These are phyloP conservation scores for Eleusine coracana DNA, from an alignment of 176 grass and related monocot genomes.

Conservation along the genomic window DNA sequence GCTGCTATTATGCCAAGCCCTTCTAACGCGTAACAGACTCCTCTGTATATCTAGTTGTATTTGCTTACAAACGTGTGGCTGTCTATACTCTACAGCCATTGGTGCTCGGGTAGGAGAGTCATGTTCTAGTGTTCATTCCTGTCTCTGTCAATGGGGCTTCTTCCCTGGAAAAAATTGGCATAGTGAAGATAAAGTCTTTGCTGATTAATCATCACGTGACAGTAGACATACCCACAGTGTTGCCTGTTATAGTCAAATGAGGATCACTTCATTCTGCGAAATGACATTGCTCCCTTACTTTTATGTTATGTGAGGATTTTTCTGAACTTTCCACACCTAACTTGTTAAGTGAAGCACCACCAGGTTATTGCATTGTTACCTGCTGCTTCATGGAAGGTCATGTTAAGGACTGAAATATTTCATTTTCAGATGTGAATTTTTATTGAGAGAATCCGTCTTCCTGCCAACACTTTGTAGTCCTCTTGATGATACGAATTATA, in stretches of 20 bases:
- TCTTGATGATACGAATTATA: neutral
- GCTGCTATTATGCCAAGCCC: constrained; percentile 21
- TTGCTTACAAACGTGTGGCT: constrained; percentile 34
- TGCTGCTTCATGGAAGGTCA: neutral
- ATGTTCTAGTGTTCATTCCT: constrained; percentile 21
- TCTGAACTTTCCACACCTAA: neutral
- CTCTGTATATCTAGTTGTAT: constrained; percentile 35
- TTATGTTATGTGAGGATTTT: neutral
- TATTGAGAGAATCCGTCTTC: neutral
- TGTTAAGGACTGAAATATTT: neutral
- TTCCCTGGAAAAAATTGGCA: neutral
- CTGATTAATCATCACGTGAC: constrained; percentile 11
- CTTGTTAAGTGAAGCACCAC: neutral
- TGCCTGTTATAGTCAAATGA: constrained; percentile 28
- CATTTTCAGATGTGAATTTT: neutral
- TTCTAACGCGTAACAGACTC: constrained; percentile 27
- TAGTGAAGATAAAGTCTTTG: constrained; percentile 1
- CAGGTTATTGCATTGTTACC: neutral
- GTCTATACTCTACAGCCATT: neutral
- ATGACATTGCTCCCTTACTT: neutral
- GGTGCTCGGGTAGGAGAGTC: constrained; percentile 10
- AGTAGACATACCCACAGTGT: neutral
- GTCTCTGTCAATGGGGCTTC: constrained; percentile 29
- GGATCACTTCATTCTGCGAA: neutral
- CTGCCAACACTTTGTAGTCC: neutral